phyloP scores from a whole-genome alignment of 495 filamentous ascomycete genomes.

The Penicillium malachiteum region DNA sequence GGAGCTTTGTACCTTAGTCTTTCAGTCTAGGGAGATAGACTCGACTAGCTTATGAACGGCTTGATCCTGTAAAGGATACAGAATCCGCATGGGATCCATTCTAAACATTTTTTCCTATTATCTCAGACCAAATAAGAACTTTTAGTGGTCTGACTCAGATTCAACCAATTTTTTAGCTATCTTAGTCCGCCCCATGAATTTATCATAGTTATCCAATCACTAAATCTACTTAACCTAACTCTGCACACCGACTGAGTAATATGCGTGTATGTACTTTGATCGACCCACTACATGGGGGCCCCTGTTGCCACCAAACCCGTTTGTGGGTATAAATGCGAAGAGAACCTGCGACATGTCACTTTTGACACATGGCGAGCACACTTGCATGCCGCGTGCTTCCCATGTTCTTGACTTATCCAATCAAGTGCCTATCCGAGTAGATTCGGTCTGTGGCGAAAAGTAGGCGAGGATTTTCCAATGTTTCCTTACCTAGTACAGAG shows the following conservation, averaged over 20 bases:
- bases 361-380: constrained; percentile 27
- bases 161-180: too few species aligned
- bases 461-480: too few species aligned
- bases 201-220: too few species aligned
- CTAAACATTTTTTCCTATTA: too few species aligned
- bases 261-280: background rate
- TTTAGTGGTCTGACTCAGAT: too few species aligned
- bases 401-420: background rate
- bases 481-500: too few species aligned
- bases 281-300: background rate
- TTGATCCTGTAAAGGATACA: background rate
- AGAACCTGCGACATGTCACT: constrained; percentile 20
- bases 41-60: background rate
- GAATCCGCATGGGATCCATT: background rate
- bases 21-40: background rate
- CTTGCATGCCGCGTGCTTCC: constrained; percentile 16
- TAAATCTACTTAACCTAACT: too few species aligned
- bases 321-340: constrained; percentile 14
- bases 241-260: too few species aligned
- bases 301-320: background rate
- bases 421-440: background rate
- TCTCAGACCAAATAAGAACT: too few species aligned
- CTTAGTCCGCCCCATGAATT: too few species aligned
- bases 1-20: background rate
- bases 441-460: background rate